These are phyloP conservation scores for Saccharomyces hybrid DNA, from an alignment of 1,139 yeast species.

Conservation along the genomic window DNA sequence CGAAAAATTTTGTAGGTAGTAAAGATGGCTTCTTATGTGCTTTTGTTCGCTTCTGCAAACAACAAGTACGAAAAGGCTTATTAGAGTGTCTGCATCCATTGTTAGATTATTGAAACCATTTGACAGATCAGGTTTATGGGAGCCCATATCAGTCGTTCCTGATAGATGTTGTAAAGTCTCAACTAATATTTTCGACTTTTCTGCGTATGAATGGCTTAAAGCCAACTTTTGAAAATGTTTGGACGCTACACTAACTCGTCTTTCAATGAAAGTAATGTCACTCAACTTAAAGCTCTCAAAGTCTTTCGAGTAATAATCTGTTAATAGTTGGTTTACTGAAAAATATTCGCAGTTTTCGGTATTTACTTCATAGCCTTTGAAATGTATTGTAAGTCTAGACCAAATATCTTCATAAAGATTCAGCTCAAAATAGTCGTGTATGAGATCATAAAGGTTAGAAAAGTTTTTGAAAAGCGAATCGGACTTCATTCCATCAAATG, in stretches of 20 bases:
- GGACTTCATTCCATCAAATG: slow-evolving; percentile 8
- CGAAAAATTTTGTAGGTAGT: slow-evolving; percentile 57
- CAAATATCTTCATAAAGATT: slow-evolving; percentile 60
- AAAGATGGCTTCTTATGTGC: slow-evolving; percentile 55
- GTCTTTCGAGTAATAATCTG: slow-evolving; percentile 36
- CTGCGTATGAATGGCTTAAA: slow-evolving; percentile 43
- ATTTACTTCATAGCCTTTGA: slow-evolving; percentile 11
- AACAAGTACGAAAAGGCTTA: slow-evolving; percentile 66
- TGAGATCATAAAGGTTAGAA: slow-evolving; percentile 44
- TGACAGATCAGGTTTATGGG: neutral
- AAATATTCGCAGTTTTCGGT: slow-evolving; percentile 39
- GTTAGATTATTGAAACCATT: slow-evolving; percentile 10
- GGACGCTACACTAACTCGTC: slow-evolving; percentile 47
- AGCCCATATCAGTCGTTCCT: slow-evolving; percentile 9
- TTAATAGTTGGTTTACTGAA: slow-evolving; percentile 66
- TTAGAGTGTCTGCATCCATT: slow-evolving; percentile 75
- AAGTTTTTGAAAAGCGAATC: slow-evolving; percentile 35
- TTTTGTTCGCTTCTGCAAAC: slow-evolving; percentile 56
- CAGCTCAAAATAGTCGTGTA: slow-evolving; percentile 64
- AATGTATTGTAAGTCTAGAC: slow-evolving; percentile 13
- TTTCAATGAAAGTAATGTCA: slow-evolving; percentile 35
- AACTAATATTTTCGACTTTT: slow-evolving; percentile 47
- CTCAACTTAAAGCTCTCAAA: slow-evolving; percentile 34
- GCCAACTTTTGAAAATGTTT: slow-evolving; percentile 46
- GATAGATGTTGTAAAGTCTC: slow-evolving; percentile 51